Conservation (phyloP, 257 asterid species). For the Datura wrightii region DNA sequence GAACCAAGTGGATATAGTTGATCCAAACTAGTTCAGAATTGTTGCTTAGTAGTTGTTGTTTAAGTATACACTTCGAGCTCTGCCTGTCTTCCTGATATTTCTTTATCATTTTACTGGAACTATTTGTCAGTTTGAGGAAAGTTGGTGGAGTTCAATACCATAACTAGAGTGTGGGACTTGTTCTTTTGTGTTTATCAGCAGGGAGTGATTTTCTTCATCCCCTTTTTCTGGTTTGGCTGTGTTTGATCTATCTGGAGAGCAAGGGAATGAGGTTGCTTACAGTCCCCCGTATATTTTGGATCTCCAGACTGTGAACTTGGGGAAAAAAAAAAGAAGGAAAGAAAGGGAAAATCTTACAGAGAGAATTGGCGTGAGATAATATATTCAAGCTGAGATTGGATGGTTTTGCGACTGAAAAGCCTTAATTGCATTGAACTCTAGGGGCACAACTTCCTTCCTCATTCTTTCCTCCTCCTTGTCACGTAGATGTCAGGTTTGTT, state of each 20-base stretch:
- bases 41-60: background rate
- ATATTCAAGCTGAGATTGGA: slow-evolving; percentile 5
- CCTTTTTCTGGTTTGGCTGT: background rate
- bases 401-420: background rate
- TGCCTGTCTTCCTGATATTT: background rate
- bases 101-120: background rate
- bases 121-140: background rate
- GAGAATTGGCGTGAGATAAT: background rate
- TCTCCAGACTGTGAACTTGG: background rate
- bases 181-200: slow-evolving; percentile 2
- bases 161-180: background rate
- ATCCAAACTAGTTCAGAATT: background rate
- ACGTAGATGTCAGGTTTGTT: background rate
- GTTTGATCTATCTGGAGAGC: background rate
- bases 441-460: background rate
- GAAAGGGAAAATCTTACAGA: background rate
- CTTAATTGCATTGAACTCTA: background rate
- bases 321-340: too few relatives aligned
- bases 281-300: background rate
- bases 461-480: background rate
- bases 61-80: background rate
- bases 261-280: background rate
- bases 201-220: background rate
- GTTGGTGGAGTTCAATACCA: background rate
- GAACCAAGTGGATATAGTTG: background rate